Conservation (phyloP, 2,329 filamentous ascomycete species). For the Monosporascus sp. region DNA sequence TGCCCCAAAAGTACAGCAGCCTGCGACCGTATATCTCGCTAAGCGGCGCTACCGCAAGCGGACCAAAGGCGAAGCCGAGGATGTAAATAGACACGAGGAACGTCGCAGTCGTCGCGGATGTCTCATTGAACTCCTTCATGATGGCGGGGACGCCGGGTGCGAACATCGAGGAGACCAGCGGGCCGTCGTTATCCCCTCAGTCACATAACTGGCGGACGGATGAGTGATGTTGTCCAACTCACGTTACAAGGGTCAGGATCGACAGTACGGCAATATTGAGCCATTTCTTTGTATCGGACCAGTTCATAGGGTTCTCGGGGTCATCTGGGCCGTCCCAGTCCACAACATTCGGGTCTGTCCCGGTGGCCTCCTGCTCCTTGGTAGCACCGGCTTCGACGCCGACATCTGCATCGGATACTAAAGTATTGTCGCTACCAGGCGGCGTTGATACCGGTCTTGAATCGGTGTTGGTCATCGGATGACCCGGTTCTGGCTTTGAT, state of each 20-base stretch:
- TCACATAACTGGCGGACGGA: background rate
- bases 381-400: background rate
- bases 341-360: slow-evolving; percentile 45
- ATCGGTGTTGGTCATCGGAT: background rate
- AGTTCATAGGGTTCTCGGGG: slow-evolving; percentile 56
- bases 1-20: slow-evolving; percentile 35
- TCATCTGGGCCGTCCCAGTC: slow-evolving; percentile 56
- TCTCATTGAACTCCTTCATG: slow-evolving; percentile 46
- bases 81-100: slow-evolving; percentile 56
- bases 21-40: slow-evolving; percentile 40
- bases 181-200: slow-evolving; percentile 4
- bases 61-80: slow-evolving; percentile 45
- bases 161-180: slow-evolving; percentile 39
- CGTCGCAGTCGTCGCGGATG: slow-evolving; percentile 38
- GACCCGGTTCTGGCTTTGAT: background rate
- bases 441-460: too few relatives aligned
- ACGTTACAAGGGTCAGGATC: slow-evolving; percentile 37
- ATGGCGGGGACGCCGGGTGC: slow-evolving; percentile 53
- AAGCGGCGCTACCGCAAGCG: slow-evolving; percentile 39
- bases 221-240: slow-evolving; percentile 1
- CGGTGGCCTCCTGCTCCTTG: background rate
- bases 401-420: background rate
- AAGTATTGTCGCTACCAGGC: background rate
- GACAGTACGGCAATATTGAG: slow-evolving; percentile 32
- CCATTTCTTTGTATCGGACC: slow-evolving; percentile 36